Evolutionary conservation across 176 grass and related monocot species (phyloP).

Genomic region (Cenchrus americanus): DNA sequence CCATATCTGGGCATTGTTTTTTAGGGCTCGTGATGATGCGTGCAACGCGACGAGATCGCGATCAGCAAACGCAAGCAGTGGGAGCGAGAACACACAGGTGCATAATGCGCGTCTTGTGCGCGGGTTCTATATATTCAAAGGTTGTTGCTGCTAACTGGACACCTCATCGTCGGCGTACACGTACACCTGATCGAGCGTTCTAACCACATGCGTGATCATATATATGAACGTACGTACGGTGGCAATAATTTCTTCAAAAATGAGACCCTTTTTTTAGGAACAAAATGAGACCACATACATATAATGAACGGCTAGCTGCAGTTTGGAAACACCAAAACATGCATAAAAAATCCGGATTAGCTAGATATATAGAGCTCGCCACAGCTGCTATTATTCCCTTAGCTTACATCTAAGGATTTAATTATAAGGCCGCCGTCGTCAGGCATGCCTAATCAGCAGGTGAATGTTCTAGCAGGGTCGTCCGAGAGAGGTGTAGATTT

Average conservation of each 20-base stretch:
- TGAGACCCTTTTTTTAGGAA: no score
- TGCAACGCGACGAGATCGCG: background rate
- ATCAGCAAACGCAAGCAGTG: background rate
- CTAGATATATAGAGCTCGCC: constrained; percentile 9
- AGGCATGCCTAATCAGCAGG: constrained; percentile 30
- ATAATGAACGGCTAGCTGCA: background rate
- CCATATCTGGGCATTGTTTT: constrained; percentile 30
- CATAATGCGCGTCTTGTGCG: background rate
- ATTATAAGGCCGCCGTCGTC: background rate
- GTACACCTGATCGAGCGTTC: background rate
- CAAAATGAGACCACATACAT: no score
- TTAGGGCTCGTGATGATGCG: constrained; percentile 36
- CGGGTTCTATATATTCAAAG: constrained; percentile 41
- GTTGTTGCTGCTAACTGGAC: constrained; percentile 44
- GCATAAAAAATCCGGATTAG: constrained; percentile 8
- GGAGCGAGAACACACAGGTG: background rate
- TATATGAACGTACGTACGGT: background rate
- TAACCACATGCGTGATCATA: background rate
- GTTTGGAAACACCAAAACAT: background rate
- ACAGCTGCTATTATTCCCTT: background rate
- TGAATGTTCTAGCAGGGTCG: constrained; percentile 42
- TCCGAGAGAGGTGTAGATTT: background rate
- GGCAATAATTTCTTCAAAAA: background rate
- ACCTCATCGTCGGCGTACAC: constrained; percentile 42
- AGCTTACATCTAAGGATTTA: background rate